These are phyloP conservation scores for Brassica incana DNA, from an alignment of 345 rosid species.

Conservation along the genomic window DNA sequence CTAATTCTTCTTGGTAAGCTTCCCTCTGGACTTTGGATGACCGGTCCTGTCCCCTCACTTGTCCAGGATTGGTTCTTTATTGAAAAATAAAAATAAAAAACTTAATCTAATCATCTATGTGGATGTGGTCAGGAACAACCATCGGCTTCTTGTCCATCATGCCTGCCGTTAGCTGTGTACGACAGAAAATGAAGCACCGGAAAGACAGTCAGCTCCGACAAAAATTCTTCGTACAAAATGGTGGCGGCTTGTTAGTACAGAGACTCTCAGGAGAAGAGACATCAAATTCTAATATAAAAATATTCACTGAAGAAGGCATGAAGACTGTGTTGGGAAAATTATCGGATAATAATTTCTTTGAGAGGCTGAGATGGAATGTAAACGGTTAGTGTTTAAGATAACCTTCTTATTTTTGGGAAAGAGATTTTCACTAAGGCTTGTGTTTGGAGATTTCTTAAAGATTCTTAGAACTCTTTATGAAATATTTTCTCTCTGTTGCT, in stretches of 20 bases:
- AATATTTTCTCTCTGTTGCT: too few relatives aligned
- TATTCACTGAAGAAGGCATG: conserved; percentile 35
- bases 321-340: background rate
- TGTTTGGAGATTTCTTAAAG: too few relatives aligned
- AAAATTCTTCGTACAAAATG: conserved; percentile 16
- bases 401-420: too few relatives aligned
- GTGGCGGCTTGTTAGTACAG: background rate
- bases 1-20: background rate
- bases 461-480: too few relatives aligned
- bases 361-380: too few relatives aligned
- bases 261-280: conserved; percentile 8
- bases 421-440: too few relatives aligned
- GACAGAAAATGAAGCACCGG: background rate
- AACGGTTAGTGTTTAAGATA: too few relatives aligned
- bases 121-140: background rate
- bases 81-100: too few relatives aligned
- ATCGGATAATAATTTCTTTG: too few relatives aligned
- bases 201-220: conserved; percentile 8
- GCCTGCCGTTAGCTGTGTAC: background rate
- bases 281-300: conserved; percentile 20
- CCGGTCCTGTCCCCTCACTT: too few relatives aligned
- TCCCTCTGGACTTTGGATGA: background rate
- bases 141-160: conserved; percentile 15
- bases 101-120: conserved; percentile 1
- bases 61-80: background rate